Percentiles rank a stretch among this genome's conserved stretches.
Evolutionary conservation across 768 basidiomycete genomes (phyloP).

Genomic region (Mycena crocata): DNA sequence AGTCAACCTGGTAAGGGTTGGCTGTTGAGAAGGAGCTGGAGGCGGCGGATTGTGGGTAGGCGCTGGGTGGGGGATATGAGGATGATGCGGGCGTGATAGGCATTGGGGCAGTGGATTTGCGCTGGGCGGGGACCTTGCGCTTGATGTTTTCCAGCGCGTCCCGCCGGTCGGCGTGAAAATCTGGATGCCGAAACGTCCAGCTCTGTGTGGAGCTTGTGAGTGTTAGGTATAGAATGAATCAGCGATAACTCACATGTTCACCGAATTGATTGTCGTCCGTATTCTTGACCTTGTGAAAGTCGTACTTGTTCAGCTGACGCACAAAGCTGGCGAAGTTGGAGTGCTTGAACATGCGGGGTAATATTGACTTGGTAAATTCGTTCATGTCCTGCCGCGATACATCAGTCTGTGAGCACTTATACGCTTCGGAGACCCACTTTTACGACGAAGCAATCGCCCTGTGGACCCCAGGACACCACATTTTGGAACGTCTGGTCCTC

Average conservation of each 20-base stretch:
- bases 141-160: conserved; percentile 71
- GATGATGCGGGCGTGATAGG: conserved; percentile 35
- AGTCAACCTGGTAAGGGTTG: conserved; percentile 43
- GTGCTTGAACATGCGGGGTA: conserved; percentile 95
- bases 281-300: conserved; percentile 96
- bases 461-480: conserved; percentile 86
- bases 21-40: conserved; percentile 43
- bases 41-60: conserved; percentile 40
- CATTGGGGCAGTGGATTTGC: conserved; percentile 55
- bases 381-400: conserved; percentile 76
- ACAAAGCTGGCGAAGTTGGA: conserved; percentile 95
- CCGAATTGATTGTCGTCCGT: conserved; percentile 82
- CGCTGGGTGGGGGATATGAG: conserved; percentile 40
- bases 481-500: conserved; percentile 79
- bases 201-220: conserved; percentile 47
- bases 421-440: conserved; percentile 57
- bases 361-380: conserved; percentile 91
- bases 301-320: conserved; percentile 94
- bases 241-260: conserved; percentile 60
- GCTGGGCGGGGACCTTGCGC: conserved; percentile 67
- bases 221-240: not conserved
- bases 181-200: conserved; percentile 71
- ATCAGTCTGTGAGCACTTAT: not conserved
- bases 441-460: conserved; percentile 91
- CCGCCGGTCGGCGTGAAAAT: conserved; percentile 66